These are phyloP conservation scores for Pilasporangium apinafurcum DNA, from an alignment of 352 stramenopile species.

Conservation along the genomic window DNA sequence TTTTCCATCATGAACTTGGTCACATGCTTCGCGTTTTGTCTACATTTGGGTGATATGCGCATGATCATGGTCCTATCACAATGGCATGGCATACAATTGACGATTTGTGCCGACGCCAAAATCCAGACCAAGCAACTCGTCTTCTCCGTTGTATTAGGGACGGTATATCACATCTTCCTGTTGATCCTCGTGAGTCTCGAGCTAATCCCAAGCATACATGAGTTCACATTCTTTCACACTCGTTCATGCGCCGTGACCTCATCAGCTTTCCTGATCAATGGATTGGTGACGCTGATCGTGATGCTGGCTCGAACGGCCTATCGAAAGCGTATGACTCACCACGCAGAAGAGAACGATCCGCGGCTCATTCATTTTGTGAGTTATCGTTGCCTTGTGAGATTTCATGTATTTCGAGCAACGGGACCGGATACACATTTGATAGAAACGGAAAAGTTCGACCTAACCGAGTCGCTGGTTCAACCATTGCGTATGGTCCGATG, in stretches of 20 bases:
- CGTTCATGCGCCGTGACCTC: too few species aligned
- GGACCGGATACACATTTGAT: too few species aligned
- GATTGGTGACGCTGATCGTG: constrained; percentile 15
- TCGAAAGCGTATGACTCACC: constrained; percentile 8
- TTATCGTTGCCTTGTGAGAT: constrained; percentile 16
- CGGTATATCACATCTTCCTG: not conserved
- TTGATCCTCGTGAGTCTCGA: constrained; percentile 2
- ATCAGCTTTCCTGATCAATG: constrained; percentile 14
- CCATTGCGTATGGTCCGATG: too few species aligned
- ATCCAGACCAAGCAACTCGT: constrained; percentile 4
- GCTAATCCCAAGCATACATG: too few species aligned
- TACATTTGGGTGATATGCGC: constrained; percentile 3
- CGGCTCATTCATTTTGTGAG: constrained; percentile 18
- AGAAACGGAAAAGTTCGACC: too few species aligned
- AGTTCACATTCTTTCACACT: too few species aligned
- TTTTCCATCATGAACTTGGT: constrained; percentile 8
- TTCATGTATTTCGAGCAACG: too few species aligned
- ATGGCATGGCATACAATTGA: constrained; percentile 2
- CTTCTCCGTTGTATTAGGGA: not conserved
- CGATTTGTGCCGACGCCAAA: constrained; percentile 6
- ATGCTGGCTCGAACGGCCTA: constrained; percentile 20
- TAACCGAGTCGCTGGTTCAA: too few species aligned
- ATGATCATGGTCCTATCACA: not conserved
- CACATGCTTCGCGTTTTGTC: constrained; percentile 2
- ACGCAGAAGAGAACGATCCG: constrained; percentile 7